Evolutionary conservation across 495 filamentous ascomycete species (phyloP), one percentile per base, ranked within the genome.

Genomic region (Aspergillus funiculosus): DNA sequence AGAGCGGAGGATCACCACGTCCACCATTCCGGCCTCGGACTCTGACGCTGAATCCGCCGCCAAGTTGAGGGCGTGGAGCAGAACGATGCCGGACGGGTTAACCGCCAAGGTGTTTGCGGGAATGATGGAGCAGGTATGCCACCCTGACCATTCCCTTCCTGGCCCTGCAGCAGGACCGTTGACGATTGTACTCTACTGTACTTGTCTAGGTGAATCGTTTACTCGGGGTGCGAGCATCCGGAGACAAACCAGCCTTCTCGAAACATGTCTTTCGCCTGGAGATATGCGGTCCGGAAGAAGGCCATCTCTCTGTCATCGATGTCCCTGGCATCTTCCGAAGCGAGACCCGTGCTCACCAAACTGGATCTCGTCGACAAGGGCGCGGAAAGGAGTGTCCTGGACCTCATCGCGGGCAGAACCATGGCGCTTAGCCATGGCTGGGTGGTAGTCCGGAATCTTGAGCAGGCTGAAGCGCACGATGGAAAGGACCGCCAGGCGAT

Each of bases 241-340:
- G 53, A 0, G 43, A 41, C 9, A 50, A 44, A 15, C 51, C 60
- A 1, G 60, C 69, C 0, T 84, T 86, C 47, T 75, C 75, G 3
- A 60, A 71, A 4, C 71, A 81, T 52, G 63, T 85, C 2, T 65
- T 85, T 7, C 74, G 69, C 24, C 66, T 85, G 19, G 77, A 83
- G 54, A 74, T 82, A 4, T 45, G 45, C 14, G 78, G 82, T 0
- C 80, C 80, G 0, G 35, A 76, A 2, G 63, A 79, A 47, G 60
- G 75, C 13, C 71, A 84, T 50, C 59, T 85, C 3, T 82, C 66
- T 38, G 63, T 85, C 1, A 76, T 84, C 34, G 78, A 85, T 50
- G 69, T 83, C 2, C 80, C 80, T 1, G 77, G 81, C 1, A 77
- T 81, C 11, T 83, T 85, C 56, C 69, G 69, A n/a, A 74, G 58